phyloP scores from a whole-genome alignment of 768 basidiomycete genomes.

The Myochromella boudieri region DNA sequence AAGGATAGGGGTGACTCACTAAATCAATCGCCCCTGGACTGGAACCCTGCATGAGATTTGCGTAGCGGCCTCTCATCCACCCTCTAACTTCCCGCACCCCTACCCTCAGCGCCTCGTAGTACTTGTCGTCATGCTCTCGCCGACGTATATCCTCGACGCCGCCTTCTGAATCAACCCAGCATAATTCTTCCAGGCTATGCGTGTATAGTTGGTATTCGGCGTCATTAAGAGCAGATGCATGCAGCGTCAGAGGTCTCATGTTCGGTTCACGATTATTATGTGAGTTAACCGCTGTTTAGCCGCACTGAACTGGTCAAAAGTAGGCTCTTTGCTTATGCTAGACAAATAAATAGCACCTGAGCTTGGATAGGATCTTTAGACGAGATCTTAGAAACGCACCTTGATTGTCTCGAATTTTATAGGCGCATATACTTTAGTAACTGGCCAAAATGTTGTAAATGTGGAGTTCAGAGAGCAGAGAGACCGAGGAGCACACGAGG shows the following conservation, averaged over 20 bases:
- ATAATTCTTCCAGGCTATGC: conserved; percentile 53
- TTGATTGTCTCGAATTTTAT: too few species aligned
- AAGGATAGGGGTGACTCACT: conserved; percentile 30
- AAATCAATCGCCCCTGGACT: conserved; percentile 56
- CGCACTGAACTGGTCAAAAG: too few species aligned
- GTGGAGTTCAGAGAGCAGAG: too few species aligned
- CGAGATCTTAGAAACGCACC: too few species aligned
- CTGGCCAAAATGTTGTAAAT: too few species aligned
- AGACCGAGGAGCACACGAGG: too few species aligned
- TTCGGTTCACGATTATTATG: too few species aligned
- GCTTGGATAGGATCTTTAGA: too few species aligned
- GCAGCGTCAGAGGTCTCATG: conserved; percentile 68
- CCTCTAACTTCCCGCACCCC: conserved; percentile 69
- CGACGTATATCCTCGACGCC: conserved; percentile 23
- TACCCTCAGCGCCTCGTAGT: conserved; percentile 54
- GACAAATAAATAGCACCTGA: too few species aligned
- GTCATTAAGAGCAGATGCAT: conserved; percentile 76
- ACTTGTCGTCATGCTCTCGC: conserved; percentile 37
- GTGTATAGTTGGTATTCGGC: conserved; percentile 72
- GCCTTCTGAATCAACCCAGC: conserved; percentile 34
- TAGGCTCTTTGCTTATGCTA: too few species aligned
- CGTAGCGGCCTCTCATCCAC: conserved; percentile 74
- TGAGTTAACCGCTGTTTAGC: too few species aligned
- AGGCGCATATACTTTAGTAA: too few species aligned
- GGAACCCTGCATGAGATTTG: conserved; percentile 48